Evolutionary conservation across 805 yeast species (phyloP).

Genomic region (Debaryomyces tyrocola): DNA sequence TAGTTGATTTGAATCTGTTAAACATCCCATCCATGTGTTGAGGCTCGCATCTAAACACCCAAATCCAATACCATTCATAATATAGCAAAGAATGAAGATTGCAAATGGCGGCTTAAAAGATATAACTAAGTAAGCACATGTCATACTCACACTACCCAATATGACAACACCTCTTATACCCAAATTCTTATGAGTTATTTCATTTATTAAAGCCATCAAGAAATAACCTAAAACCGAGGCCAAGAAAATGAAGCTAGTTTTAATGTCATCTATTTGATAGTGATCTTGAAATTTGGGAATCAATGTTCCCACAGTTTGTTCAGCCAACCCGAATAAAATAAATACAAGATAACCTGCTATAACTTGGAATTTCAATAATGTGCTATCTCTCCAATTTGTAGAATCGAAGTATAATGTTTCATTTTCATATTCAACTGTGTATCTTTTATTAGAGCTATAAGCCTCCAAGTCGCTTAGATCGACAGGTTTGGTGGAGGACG

Average conservation of each 20-base stretch:
- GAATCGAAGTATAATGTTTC: slow-evolving; percentile 34
- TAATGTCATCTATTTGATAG: slow-evolving; percentile 49
- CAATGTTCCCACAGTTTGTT: slow-evolving; percentile 61
- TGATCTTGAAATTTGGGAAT: slow-evolving; percentile 51
- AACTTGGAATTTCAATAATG: slow-evolving; percentile 44
- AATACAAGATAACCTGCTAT: slow-evolving; percentile 38
- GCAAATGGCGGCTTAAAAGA: slow-evolving; percentile 42
- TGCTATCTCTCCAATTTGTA: slow-evolving; percentile 37
- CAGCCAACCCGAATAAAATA: slow-evolving; percentile 53
- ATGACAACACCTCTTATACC: slow-evolving; percentile 51
- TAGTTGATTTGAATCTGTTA: slow-evolving; percentile 48
- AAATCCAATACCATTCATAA: slow-evolving; percentile 52
- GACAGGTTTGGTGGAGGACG: not conserved
- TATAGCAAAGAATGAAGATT: slow-evolving; percentile 38
- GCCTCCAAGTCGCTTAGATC: not conserved
- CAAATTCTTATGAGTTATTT: slow-evolving; percentile 34
- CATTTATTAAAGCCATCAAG: slow-evolving; percentile 50
- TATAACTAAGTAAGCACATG: slow-evolving; percentile 38
- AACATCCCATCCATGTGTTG: slow-evolving; percentile 52
- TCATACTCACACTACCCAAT: slow-evolving; percentile 33
- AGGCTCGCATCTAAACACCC: slow-evolving; percentile 58
- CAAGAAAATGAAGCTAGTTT: slow-evolving; percentile 50
- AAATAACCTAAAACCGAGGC: slow-evolving; percentile 57
- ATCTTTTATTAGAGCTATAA: not conserved
- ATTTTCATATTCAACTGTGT: slow-evolving; percentile 24